phyloP scores from a whole-genome alignment of 371 early-diverging fungal genomes.

The Mucor sp. region DNA sequence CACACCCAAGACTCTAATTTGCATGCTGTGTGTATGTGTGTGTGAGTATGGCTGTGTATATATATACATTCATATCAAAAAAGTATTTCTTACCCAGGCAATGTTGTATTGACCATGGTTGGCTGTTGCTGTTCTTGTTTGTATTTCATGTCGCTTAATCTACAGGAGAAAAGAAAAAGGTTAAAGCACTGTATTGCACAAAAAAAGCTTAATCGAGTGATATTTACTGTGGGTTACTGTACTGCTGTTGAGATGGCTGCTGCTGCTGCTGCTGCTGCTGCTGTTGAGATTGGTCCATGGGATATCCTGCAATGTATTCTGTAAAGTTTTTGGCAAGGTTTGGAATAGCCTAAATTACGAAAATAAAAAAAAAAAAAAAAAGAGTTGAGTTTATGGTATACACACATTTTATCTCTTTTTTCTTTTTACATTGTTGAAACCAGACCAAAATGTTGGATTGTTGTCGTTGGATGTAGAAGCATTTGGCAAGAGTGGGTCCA shows the following conservation, averaged over 20 bases:
- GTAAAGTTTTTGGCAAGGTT: conserved; percentile 48
- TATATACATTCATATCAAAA: no score
- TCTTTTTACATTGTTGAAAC: conserved; percentile 34
- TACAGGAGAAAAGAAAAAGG: not conserved
- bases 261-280: no score
- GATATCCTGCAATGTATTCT: conserved; percentile 43
- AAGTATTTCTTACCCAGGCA: conserved; percentile 24
- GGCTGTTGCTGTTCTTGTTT: not conserved
- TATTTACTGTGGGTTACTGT: not conserved
- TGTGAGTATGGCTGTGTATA: no score
- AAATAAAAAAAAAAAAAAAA: not conserved
- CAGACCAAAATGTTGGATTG: conserved; percentile 45
- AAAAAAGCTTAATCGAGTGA: not conserved
- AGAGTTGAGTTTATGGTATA: not conserved
- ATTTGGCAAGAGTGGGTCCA: conserved; percentile 23
- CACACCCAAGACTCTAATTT: conserved; percentile 69
- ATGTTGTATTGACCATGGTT: not conserved
- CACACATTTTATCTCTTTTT: not conserved
- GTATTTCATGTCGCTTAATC: not conserved
- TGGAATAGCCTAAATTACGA: conserved; percentile 47
- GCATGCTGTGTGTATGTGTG: conserved; percentile 26
- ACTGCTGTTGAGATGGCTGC: not conserved
- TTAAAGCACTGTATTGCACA: not conserved
- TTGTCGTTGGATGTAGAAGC: not conserved
- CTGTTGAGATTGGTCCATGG: conserved; percentile 13